Evolutionary conservation across 2,329 filamentous ascomycete genomes (phyloP).

Genomic region (Aaosphaeria arxii): DNA sequence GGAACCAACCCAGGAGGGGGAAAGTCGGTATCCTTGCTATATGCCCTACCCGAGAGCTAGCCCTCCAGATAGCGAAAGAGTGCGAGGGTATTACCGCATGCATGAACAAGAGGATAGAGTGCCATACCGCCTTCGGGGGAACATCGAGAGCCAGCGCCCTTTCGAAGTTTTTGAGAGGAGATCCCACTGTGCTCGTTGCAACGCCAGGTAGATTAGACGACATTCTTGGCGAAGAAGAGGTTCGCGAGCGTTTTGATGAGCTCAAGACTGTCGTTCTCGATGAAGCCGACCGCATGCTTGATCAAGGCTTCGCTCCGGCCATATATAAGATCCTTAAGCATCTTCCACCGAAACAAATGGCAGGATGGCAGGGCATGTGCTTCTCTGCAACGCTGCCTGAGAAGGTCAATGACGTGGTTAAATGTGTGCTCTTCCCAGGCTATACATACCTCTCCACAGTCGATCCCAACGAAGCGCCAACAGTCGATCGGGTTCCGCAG

Average conservation of each 20-base stretch:
- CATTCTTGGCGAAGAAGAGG: constrained; percentile 43
- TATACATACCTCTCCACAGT: constrained; percentile 44
- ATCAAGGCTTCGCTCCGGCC: constrained; percentile 53
- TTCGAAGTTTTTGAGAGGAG: constrained; percentile 31
- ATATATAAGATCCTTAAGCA: constrained; percentile 51
- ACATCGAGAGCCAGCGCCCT: constrained; percentile 31
- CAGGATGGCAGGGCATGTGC: constrained; percentile 50
- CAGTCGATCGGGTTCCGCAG: constrained; percentile 49
- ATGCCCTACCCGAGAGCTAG: constrained; percentile 49
- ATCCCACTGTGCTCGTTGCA: constrained; percentile 45
- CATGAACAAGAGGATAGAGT: constrained; percentile 38
- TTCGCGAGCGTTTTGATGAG: constrained; percentile 45
- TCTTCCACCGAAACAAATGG: constrained; percentile 48
- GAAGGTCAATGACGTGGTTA: constrained; percentile 45
- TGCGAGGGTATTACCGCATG: constrained; percentile 43
- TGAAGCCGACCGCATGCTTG: constrained; percentile 46
- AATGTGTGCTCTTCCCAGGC: constrained; percentile 42
- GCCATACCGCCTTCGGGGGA: constrained; percentile 45
- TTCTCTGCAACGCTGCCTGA: constrained; percentile 46
- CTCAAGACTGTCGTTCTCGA: constrained; percentile 46
- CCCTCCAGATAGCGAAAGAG: constrained; percentile 50
- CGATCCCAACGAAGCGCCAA: constrained; percentile 44
- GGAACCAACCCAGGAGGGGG: constrained; percentile 28
- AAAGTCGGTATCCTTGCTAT: constrained; percentile 47
- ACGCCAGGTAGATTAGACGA: constrained; percentile 50